Conservation (phyloP, 805 yeast species). For the Lachancea sp. region DNA sequence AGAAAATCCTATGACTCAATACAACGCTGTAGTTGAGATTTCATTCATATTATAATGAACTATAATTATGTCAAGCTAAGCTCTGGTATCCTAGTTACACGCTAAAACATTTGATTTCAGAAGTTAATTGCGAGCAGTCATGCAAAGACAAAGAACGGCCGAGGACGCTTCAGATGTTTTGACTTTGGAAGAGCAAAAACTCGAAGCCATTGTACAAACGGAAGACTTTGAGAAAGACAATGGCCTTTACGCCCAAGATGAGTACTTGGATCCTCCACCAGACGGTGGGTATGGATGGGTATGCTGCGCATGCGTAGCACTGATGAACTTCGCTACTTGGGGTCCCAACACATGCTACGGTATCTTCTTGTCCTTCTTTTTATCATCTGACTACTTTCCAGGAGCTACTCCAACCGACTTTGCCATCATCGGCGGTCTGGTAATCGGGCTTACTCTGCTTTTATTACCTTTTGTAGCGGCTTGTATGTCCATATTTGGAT, state of each 20-base stretch:
- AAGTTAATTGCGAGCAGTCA: no score
- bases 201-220: neutral
- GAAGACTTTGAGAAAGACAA: conserved; percentile 6
- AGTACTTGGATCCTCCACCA: conserved; percentile 37
- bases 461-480: conserved; percentile 54
- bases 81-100: no score
- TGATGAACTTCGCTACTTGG: conserved; percentile 59
- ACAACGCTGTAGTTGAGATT: no score
- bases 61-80: no score
- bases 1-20: no score
- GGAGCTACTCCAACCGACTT: conserved; percentile 54
- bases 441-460: conserved; percentile 49
- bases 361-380: conserved; percentile 51
- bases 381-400: conserved; percentile 43
- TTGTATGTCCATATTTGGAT: conserved; percentile 44
- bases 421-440: conserved; percentile 63
- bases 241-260: conserved; percentile 11
- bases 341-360: conserved; percentile 66
- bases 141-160: no score
- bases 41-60: no score
- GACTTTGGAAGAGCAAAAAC: neutral
- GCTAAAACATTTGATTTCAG: no score
- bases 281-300: conserved; percentile 74
- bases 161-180: no score
- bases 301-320: conserved; percentile 42